Conservation (phyloP, 768 basidiomycete species). For the Tylopilus rubrobrunneus region DNA sequence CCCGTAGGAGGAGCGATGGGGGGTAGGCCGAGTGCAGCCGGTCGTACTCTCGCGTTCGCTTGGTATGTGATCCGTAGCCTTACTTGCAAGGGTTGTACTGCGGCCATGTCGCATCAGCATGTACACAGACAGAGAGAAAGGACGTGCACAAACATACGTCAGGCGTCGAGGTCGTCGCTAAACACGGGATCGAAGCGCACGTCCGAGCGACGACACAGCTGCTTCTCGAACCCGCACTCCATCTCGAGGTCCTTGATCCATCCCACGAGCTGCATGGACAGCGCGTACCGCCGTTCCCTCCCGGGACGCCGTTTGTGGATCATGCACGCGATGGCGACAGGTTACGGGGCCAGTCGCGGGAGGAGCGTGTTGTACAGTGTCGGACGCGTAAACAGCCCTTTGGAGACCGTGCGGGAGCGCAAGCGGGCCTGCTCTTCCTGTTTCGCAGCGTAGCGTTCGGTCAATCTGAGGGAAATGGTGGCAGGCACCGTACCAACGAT, state of each 20-base stretch:
- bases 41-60: constrained; percentile 34
- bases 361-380: constrained; percentile 64
- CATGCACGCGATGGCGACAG: constrained; percentile 65
- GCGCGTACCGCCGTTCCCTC: constrained; percentile 43
- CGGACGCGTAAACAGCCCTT: constrained; percentile 66
- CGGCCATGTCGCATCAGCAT: constrained; percentile 3
- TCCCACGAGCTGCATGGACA: no score
- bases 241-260: constrained; percentile 31
- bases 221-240: constrained; percentile 40
- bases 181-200: constrained; percentile 26
- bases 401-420: constrained; percentile 61
- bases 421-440: constrained; percentile 57
- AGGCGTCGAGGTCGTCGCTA: no score
- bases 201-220: constrained; percentile 12
- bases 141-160: no score
- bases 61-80: constrained; percentile 30
- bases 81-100: constrained; percentile 38
- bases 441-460: constrained; percentile 1
- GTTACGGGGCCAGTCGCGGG: constrained; percentile 79
- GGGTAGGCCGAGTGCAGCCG: constrained; percentile 45
- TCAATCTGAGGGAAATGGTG: not conserved
- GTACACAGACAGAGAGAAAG: not conserved
- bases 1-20: constrained; percentile 42
- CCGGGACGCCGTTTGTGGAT: constrained; percentile 48
- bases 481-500: constrained; percentile 43